A percentile compares a stretch with the other conserved stretches of the same genome.
phyloP scores from a whole-genome alignment of 2,329 filamentous ascomycete genomes.

The Pseudopyricularia javanii region DNA sequence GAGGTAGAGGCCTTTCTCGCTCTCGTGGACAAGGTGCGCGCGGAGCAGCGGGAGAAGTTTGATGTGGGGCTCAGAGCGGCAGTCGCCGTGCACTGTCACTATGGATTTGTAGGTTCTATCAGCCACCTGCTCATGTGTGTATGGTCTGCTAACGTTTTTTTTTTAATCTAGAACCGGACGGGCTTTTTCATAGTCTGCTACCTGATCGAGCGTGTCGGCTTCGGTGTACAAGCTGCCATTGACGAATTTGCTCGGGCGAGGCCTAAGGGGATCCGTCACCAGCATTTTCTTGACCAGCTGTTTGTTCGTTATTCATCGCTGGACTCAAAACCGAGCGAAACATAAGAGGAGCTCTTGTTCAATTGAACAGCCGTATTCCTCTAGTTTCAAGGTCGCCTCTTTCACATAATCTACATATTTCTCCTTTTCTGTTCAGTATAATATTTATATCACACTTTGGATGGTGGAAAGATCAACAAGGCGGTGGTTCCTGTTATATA shows the following conservation, averaged over 20 bases:
- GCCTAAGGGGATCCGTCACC: constrained; percentile 77
- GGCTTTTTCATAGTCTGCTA: constrained; percentile 87
- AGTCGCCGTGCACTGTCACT: constrained; percentile 80
- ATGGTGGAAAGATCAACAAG: neutral
- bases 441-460: too few species aligned
- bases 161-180: constrained; percentile 39
- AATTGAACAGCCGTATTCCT: too few species aligned
- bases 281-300: constrained; percentile 75
- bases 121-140: constrained; percentile 30
- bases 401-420: too few species aligned
- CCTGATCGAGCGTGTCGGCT: constrained; percentile 69
- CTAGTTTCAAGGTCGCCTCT: too few species aligned
- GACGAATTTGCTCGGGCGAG: constrained; percentile 61
- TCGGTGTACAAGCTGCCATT: constrained; percentile 62
- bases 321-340: neutral
- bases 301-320: constrained; percentile 55
- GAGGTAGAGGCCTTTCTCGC: constrained; percentile 42
- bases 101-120: constrained; percentile 44
- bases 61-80: constrained; percentile 18
- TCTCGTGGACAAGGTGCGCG: constrained; percentile 47
- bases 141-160: neutral
- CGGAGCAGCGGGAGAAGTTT: constrained; percentile 30
- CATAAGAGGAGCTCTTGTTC: neutral
- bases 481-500: neutral
- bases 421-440: too few species aligned